Percentiles rank a stretch among this genome's conserved stretches.
phyloP scores from a whole-genome alignment of 1,284 basidiomycete genomes.

The Neotropicomus parvogracilis region DNA sequence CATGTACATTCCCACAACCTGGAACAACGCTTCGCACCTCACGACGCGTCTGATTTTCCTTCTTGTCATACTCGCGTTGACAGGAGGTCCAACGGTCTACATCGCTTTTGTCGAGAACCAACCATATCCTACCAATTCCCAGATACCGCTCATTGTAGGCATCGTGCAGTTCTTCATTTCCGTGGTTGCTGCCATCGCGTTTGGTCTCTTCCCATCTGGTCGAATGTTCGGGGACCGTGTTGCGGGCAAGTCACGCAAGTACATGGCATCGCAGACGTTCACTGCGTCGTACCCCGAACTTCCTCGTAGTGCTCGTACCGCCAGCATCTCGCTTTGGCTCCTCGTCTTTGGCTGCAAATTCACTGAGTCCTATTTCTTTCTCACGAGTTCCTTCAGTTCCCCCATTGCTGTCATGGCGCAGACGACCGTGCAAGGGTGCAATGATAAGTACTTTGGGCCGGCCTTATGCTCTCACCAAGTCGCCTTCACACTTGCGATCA shows the following conservation, averaged over 20 bases:
- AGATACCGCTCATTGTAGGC: conserved; percentile 78
- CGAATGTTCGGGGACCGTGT: conserved; percentile 96
- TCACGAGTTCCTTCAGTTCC: conserved; percentile 88
- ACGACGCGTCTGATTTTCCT: conserved; percentile 87
- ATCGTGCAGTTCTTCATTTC: conserved; percentile 90
- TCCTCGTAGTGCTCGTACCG: conserved; percentile 60
- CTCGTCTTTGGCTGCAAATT: conserved; percentile 93
- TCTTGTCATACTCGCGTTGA: conserved; percentile 80
- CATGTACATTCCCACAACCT: conserved; percentile 93
- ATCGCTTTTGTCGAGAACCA: conserved; percentile 74
- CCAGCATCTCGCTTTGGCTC: conserved; percentile 83
- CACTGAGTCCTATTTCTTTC: conserved; percentile 92
- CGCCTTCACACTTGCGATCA: conserved; percentile 86
- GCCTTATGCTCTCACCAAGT: conserved; percentile 85
- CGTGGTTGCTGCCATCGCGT: conserved; percentile 72
- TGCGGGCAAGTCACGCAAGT: conserved; percentile 89
- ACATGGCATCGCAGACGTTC: conserved; percentile 95
- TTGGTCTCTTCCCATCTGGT: conserved; percentile 85
- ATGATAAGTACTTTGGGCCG: conserved; percentile 76
- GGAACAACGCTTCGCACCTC: conserved; percentile 95
- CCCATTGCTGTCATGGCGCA: conserved; percentile 91
- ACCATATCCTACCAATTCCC: conserved; percentile 41
- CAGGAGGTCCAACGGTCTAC: conserved; percentile 88
- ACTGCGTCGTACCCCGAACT: conserved; percentile 90
- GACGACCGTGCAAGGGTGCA: conserved; percentile 84